A percentile compares a stretch with the other conserved stretches of the same genome.
Conservation (phyloP, 2,329 filamentous ascomycete species). For the Thyridium curvatum region DNA sequence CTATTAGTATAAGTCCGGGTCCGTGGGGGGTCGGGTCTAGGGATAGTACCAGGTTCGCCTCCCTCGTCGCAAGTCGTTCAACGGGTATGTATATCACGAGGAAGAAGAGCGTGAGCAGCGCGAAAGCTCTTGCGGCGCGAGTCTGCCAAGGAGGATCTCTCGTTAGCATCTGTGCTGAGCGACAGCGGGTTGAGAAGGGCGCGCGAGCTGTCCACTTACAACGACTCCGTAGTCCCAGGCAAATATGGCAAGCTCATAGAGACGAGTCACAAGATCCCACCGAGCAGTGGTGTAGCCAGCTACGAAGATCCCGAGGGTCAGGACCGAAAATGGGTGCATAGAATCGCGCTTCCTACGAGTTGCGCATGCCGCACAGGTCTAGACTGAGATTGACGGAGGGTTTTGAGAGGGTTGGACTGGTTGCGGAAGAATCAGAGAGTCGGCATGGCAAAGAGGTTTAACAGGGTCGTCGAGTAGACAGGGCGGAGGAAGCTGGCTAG, state of each 20-base stretch:
- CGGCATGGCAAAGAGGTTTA: too few species aligned
- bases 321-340: slow-evolving; percentile 97
- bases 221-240: slow-evolving; percentile 98
- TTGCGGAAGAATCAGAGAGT: too few species aligned
- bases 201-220: slow-evolving; percentile 44
- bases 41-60: slow-evolving; percentile 68
- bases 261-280: slow-evolving; percentile 94
- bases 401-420: not conserved
- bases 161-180: too few species aligned
- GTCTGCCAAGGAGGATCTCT: slow-evolving; percentile 43
- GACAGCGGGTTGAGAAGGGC: too few species aligned
- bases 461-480: too few species aligned
- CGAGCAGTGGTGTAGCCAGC: slow-evolving; percentile 98
- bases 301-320: slow-evolving; percentile 97
- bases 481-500: too few species aligned
- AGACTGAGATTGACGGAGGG: not conserved
- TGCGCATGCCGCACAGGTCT: slow-evolving; percentile 32
- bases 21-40: slow-evolving; percentile 5
- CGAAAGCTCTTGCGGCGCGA: slow-evolving; percentile 80
- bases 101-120: slow-evolving; percentile 77
- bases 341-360: slow-evolving; percentile 38
- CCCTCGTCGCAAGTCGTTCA: slow-evolving; percentile 72
- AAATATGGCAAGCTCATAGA: slow-evolving; percentile 96
- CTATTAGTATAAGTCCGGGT: slow-evolving; percentile 13
- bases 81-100: slow-evolving; percentile 78